Conservation (phyloP, 164 flowering plant species). For the Magnolia changhungtana region DNA sequence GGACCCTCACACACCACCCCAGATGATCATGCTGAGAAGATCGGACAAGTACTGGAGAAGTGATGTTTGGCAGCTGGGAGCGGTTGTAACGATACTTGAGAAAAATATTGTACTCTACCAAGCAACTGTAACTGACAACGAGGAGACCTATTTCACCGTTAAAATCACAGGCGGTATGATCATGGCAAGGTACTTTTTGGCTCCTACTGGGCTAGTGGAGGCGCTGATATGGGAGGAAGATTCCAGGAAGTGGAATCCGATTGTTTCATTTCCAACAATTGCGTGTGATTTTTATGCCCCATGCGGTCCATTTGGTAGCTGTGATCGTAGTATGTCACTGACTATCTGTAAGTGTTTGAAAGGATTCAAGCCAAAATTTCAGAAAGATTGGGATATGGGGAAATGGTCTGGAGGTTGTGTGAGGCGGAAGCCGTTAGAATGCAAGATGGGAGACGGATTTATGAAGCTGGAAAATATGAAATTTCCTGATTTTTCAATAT, state of each 20-base stretch:
- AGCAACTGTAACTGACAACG: neutral
- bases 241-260: neutral
- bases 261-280: neutral
- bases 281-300: neutral
- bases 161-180: neutral
- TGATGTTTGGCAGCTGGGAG: neutral
- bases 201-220: neutral
- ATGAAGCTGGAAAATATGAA: conserved; percentile 15
- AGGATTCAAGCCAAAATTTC: conserved; percentile 34
- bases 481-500: conserved; percentile 20
- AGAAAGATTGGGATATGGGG: conserved; percentile 13
- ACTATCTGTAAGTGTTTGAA: conserved; percentile 8
- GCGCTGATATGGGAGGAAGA: neutral
- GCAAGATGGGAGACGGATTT: conserved; percentile 23
- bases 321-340: neutral
- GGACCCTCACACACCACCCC: conserved; percentile 6
- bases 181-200: neutral
- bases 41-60: neutral
- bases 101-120: neutral
- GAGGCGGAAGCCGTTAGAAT: conserved; percentile 4
- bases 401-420: conserved; percentile 16
- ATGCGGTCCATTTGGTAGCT: conserved; percentile 17
- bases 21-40: conserved; percentile 1
- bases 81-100: neutral
- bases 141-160: neutral